Evolutionary conservation across 306 rosid species (phyloP).

Genomic region (Dalbergia oliveri): DNA sequence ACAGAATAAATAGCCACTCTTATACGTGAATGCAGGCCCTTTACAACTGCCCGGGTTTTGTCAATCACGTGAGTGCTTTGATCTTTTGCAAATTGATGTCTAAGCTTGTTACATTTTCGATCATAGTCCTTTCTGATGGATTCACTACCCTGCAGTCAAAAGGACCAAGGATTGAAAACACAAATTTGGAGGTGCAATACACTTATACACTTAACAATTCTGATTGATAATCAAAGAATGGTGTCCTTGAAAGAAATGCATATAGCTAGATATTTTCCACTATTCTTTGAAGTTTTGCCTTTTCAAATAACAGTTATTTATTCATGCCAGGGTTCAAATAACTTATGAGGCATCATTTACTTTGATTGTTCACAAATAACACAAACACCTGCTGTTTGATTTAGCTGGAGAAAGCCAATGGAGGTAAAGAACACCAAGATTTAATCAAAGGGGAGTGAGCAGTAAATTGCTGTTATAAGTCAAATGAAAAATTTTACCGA

Average conservation of each 20-base stretch:
- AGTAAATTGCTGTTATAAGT: neutral
- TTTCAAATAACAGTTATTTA: neutral
- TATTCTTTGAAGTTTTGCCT: neutral
- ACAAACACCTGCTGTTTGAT: neutral
- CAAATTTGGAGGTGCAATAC: neutral
- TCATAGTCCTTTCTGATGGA: conserved; percentile 86
- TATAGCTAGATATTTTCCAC: neutral
- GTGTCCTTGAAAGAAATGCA: neutral
- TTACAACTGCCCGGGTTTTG: conserved; percentile 85
- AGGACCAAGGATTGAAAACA: conserved; percentile 17
- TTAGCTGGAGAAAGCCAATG: neutral
- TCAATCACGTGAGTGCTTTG: conserved; percentile 83
- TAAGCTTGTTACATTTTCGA: conserved; percentile 79
- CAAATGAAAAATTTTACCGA: neutral
- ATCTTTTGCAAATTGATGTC: conserved; percentile 88
- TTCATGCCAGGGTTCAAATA: neutral
- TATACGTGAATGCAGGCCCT: conserved; percentile 90
- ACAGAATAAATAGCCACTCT: conserved; percentile 87
- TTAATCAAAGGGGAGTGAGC: conserved; percentile 22
- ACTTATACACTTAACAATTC: conserved; percentile 27
- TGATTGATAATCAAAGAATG: conserved; percentile 12
- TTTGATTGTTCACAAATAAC: conserved; percentile 19
- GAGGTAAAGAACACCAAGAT: neutral
- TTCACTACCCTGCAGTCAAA: conserved; percentile 77
- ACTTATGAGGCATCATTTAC: conserved; percentile 2